phyloP scores from a whole-genome alignment of 768 basidiomycete genomes.

The Infundibulicybe gibba region DNA sequence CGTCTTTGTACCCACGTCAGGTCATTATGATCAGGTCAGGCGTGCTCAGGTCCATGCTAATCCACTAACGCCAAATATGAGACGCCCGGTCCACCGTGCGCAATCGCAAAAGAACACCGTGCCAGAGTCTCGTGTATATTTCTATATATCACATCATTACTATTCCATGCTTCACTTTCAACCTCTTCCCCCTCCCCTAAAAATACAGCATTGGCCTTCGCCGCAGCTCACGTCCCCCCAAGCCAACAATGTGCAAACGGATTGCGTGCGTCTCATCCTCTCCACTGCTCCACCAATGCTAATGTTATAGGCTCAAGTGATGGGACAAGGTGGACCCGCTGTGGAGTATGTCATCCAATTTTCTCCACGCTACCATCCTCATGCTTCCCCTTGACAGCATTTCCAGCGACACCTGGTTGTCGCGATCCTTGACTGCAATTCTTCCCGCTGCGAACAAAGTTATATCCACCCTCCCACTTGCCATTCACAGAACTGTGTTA shows the following conservation, averaged over 20 bases:
- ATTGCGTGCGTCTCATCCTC: slow-evolving; percentile 56
- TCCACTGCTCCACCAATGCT: slow-evolving; percentile 4
- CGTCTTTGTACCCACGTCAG: no score
- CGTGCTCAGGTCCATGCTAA: no score
- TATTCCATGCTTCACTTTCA: no score
- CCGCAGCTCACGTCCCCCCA: no score
- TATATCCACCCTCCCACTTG: slow-evolving; percentile 56
- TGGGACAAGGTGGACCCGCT: slow-evolving; percentile 73
- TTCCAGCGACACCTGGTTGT: slow-evolving; percentile 74
- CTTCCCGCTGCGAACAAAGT: slow-evolving; percentile 58
- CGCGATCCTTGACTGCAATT: slow-evolving; percentile 76
- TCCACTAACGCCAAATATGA: no score
- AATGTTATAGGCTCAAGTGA: slow-evolving; percentile 38
- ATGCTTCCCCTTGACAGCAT: slow-evolving; percentile 42
- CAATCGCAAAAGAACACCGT: no score
- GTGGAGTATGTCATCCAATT: slow-evolving; percentile 47
- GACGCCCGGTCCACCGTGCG: no score
- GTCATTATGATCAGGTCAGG: no score
- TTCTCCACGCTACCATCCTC: not conserved
- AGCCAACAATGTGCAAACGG: slow-evolving; percentile 60
- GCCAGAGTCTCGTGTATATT: no score
- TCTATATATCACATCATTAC: no score
- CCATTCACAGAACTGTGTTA: slow-evolving; percentile 47
- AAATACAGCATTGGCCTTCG: no score
- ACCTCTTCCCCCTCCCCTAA: no score